Conservation (phyloP, 192 early-diverging fungal genomes). For the Dispira parvispora region DNA sequence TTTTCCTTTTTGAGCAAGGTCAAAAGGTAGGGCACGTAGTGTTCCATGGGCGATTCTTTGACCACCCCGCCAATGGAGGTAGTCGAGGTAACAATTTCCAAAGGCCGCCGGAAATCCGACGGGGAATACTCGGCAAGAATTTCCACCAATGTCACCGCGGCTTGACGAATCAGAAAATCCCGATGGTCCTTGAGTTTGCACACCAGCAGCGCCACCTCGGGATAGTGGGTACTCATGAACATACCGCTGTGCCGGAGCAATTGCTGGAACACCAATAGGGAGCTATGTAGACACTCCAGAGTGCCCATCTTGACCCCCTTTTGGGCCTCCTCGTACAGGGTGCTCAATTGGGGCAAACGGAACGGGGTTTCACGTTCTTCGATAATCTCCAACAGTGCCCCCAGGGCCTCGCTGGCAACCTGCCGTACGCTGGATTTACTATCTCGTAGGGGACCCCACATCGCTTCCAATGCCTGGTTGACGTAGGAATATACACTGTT, state of each 20-base stretch:
- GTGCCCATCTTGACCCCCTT: slow-evolving; percentile 47
- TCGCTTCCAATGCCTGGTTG: slow-evolving; percentile 59
- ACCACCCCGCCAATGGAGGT: slow-evolving; percentile 14
- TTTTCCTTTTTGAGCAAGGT: slow-evolving; percentile 49
- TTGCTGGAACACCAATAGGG: slow-evolving; percentile 63
- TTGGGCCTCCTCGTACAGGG: slow-evolving; percentile 70
- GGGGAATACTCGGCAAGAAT: slow-evolving; percentile 66
- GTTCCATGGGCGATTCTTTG: slow-evolving; percentile 41
- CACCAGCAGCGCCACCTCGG: slow-evolving; percentile 55
- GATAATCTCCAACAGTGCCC: slow-evolving; percentile 58
- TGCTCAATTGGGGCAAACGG: slow-evolving; percentile 48
- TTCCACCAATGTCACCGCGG: slow-evolving; percentile 73
- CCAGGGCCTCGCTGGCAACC: slow-evolving; percentile 63
- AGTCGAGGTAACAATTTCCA: neutral
- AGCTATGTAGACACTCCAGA: slow-evolving; percentile 72
- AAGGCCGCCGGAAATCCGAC: slow-evolving; percentile 29
- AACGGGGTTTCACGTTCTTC: slow-evolving; percentile 55
- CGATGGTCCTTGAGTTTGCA: slow-evolving; percentile 59
- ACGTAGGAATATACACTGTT: slow-evolving; percentile 71
- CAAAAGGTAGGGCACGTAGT: slow-evolving; percentile 58
- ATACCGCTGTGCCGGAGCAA: slow-evolving; percentile 63
- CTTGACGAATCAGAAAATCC: slow-evolving; percentile 58
- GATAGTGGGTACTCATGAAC: slow-evolving; percentile 73
- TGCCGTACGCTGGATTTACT: slow-evolving; percentile 58
- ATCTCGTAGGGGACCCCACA: slow-evolving; percentile 76